Evolutionary conservation across 2,329 filamentous ascomycete species (phyloP).

Genomic region (Aspergillus sp.): DNA sequence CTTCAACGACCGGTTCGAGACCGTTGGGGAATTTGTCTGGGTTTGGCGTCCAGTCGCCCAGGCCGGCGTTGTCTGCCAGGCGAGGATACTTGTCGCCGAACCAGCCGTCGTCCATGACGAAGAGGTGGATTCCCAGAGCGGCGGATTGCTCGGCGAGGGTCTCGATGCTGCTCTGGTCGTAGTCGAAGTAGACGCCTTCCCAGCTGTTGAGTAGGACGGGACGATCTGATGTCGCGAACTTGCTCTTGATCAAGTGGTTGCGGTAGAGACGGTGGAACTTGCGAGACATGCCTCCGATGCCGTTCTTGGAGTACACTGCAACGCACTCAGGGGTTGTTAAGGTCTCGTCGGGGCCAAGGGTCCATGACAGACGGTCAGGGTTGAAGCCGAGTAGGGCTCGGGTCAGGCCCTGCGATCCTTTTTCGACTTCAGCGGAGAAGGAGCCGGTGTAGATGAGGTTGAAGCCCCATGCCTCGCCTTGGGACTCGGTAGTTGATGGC

Average conservation of each 20-base stretch:
- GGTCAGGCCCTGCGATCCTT: slow-evolving; percentile 61
- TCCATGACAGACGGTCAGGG: slow-evolving; percentile 60
- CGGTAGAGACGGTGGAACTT: slow-evolving; percentile 63
- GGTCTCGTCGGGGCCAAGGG: slow-evolving; percentile 55
- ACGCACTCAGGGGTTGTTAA: slow-evolving; percentile 64
- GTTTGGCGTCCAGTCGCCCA: slow-evolving; percentile 65
- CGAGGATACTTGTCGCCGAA: slow-evolving; percentile 65
- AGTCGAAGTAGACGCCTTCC: slow-evolving; percentile 63
- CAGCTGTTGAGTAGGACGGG: slow-evolving; percentile 65
- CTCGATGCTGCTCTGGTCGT: slow-evolving; percentile 55
- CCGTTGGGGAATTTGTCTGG: slow-evolving; percentile 60
- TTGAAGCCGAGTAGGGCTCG: slow-evolving; percentile 64
- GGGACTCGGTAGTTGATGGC: slow-evolving; percentile 59
- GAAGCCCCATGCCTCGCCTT: slow-evolving; percentile 65
- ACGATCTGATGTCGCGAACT: slow-evolving; percentile 52
- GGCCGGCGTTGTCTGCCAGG: slow-evolving; percentile 55
- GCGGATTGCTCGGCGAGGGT: slow-evolving; percentile 41
- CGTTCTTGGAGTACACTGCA: slow-evolving; percentile 59
- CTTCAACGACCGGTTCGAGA: slow-evolving; percentile 51
- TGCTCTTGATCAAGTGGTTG: slow-evolving; percentile 60
- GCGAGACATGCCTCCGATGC: slow-evolving; percentile 63
- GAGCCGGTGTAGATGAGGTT: slow-evolving; percentile 66
- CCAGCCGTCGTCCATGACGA: slow-evolving; percentile 68
- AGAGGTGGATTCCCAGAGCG: slow-evolving; percentile 60
- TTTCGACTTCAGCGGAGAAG: slow-evolving; percentile 61